A percentile compares a stretch with the other conserved stretches of the same genome.
Evolutionary conservation across 495 filamentous ascomycete genomes (phyloP).

Genomic region (Podospora didyma): DNA sequence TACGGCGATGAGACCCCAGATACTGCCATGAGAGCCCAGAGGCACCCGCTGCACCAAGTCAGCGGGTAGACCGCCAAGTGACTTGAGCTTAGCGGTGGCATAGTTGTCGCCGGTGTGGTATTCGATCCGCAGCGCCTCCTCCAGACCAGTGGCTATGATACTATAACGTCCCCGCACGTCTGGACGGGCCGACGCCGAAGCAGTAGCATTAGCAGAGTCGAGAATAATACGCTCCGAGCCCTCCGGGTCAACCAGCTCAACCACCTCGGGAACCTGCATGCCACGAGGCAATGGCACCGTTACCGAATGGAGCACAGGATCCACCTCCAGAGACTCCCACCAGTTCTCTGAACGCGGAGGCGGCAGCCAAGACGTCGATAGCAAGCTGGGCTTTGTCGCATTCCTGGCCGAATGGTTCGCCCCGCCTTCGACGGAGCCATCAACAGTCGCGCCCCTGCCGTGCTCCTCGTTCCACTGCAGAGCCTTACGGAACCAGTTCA

Average conservation of each 20-base stretch:
- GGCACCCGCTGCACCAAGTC: slow-evolving; percentile 23
- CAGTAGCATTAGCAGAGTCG: slow-evolving; percentile 49
- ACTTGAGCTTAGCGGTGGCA: slow-evolving; percentile 24
- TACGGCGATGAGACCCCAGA: slow-evolving; percentile 54
- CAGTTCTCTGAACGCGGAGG: slow-evolving; percentile 2
- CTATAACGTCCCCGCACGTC: slow-evolving; percentile 60
- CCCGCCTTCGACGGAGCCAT: slow-evolving; percentile 1
- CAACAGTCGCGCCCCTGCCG: slow-evolving; percentile 22
- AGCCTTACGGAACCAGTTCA: slow-evolving; percentile 71
- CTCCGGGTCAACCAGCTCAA: slow-evolving; percentile 40
- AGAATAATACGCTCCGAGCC: slow-evolving; percentile 46
- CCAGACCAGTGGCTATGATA: slow-evolving; percentile 60
- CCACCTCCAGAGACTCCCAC: slow-evolving; percentile 27
- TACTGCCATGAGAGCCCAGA: slow-evolving; percentile 32
- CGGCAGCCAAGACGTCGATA: slow-evolving; percentile 6
- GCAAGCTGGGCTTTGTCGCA: slow-evolving; percentile 24
- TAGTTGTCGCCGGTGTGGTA: slow-evolving; percentile 45
- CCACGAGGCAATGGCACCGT: slow-evolving; percentile 32
- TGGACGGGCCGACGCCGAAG: slow-evolving; percentile 24
- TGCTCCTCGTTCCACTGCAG: slow-evolving; percentile 45
- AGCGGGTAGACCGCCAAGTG: background rate
- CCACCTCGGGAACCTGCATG: slow-evolving; percentile 42
- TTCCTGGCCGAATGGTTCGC: slow-evolving; percentile 13
- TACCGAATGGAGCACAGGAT: slow-evolving; percentile 19
- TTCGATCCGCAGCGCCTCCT: slow-evolving; percentile 48